These are phyloP conservation scores for Skeletonema marinoi DNA, from an alignment of 108 stramenopile genomes.

Conservation along the genomic window DNA sequence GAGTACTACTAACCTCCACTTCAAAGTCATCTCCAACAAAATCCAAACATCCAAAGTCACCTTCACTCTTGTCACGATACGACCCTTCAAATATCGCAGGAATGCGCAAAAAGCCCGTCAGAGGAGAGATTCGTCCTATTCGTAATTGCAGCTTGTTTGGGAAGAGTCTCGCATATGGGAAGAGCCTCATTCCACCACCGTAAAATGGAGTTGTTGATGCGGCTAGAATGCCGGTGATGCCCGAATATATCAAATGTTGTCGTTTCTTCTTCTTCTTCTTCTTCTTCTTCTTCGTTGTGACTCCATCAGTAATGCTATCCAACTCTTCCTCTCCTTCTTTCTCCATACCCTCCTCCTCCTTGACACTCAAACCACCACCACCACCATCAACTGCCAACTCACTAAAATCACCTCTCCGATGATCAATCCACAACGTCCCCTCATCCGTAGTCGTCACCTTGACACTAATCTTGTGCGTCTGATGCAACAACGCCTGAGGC, in stretches of 20 bases:
- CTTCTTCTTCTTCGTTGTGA: background rate
- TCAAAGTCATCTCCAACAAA: constrained; percentile 68
- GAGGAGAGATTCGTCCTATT: constrained; percentile 66
- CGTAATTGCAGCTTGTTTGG: constrained; percentile 57
- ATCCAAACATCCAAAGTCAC: constrained; percentile 63
- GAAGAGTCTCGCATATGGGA: constrained; percentile 68
- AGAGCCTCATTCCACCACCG: constrained; percentile 69
- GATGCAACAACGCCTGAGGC: constrained; percentile 50
- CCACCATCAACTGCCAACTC: background rate
- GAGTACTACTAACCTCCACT: constrained; percentile 41
- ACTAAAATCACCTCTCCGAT: constrained; percentile 64
- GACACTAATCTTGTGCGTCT: constrained; percentile 53
- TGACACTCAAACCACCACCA: background rate
- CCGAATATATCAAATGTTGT: constrained; percentile 53
- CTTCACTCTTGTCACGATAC: constrained; percentile 57
- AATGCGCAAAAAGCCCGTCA: constrained; percentile 60
- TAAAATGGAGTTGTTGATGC: constrained; percentile 70
- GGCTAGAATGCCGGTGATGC: constrained; percentile 64
- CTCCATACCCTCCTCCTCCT: no score
- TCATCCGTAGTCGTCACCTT: constrained; percentile 50
- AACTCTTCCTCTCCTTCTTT: background rate
- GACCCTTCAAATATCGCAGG: constrained; percentile 65
- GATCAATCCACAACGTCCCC: constrained; percentile 69
- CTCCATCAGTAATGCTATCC: background rate
- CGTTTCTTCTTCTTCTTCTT: background rate